phyloP scores from a whole-genome alignment of 2,329 filamentous ascomycete genomes.

The Macrophomina phaseolina region DNA sequence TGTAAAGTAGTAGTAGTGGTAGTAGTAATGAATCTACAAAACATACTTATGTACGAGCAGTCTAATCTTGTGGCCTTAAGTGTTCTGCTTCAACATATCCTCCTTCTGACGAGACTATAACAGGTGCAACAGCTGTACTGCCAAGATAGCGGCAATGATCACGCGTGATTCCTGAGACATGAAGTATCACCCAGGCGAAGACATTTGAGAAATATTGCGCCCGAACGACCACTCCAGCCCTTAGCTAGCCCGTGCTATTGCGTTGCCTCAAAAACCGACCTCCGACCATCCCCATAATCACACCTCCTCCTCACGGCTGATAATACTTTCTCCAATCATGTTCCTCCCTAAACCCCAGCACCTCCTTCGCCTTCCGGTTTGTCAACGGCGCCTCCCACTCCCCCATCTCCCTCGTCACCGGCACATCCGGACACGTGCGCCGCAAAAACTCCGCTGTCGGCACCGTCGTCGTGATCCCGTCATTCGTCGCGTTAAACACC shows the following conservation, averaged over 20 bases:
- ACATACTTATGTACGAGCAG: no score
- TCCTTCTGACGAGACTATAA: no score
- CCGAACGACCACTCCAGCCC: no score
- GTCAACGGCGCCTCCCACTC: constrained; percentile 65
- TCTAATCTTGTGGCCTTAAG: no score
- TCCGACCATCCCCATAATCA: neutral
- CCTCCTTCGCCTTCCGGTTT: constrained; percentile 64
- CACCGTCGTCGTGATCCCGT: constrained; percentile 62
- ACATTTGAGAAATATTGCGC: no score
- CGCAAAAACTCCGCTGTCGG: constrained; percentile 61
- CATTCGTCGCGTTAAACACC: constrained; percentile 69
- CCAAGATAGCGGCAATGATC: no score
- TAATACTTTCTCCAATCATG: constrained; percentile 63
- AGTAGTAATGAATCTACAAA: no score
- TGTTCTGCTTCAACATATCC: no score
- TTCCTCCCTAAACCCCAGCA: constrained; percentile 64
- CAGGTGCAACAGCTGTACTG: no score
- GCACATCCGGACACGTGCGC: constrained; percentile 55
- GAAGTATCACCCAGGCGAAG: no score
- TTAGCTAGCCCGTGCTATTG: no score
- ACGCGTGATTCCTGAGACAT: no score
- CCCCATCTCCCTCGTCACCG: constrained; percentile 62
- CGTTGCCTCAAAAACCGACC: neutral
- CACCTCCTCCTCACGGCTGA: constrained; percentile 35
- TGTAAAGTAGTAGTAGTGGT: neutral